Conservation (phyloP, 129 eudicot genomes). For the Saposhnikovia divaricata region DNA sequence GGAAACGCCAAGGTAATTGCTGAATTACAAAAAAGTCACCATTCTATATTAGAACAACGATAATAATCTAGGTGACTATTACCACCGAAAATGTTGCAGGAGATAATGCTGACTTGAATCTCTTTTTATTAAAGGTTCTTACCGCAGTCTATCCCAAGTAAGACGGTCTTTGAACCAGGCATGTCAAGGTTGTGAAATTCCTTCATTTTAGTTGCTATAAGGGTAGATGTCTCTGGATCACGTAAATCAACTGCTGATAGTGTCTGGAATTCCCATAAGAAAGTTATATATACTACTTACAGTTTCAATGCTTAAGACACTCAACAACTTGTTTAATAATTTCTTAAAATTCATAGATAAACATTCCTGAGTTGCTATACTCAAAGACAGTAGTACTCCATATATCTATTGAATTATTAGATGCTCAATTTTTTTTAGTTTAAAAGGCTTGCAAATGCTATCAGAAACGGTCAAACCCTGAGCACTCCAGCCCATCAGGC, state of each 20-base stretch:
- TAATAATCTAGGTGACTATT: conserved; percentile 9
- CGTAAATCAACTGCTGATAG: conserved; percentile 82
- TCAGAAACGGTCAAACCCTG: neutral
- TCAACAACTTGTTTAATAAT: conserved; percentile 7
- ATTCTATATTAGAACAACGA: conserved; percentile 5
- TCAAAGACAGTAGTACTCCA: neutral
- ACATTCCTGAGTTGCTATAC: neutral
- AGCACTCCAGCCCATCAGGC: neutral
- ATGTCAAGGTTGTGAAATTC: conserved; percentile 80
- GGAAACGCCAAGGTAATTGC: conserved; percentile 63
- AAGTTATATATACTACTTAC: neutral
- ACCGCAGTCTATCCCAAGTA: conserved; percentile 87
- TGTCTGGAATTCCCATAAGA: conserved; percentile 47
- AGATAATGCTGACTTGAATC: conserved; percentile 4
- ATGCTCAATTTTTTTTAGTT: neutral
- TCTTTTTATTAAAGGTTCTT: conserved; percentile 12
- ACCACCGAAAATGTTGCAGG: neutral
- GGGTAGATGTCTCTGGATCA: conserved; percentile 73
- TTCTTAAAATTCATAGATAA: neutral
- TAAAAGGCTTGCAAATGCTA: neutral
- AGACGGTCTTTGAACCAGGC: conserved; percentile 70
- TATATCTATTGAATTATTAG: neutral
- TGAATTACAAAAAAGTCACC: conserved; percentile 18
- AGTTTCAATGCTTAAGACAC: neutral
- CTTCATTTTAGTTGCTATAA: conserved; percentile 84